Evolutionary conservation across 768 basidiomycete species (phyloP), one percentile per base, ranked within the genome.

Genomic region (Tricholoma hemisulphureum): DNA sequence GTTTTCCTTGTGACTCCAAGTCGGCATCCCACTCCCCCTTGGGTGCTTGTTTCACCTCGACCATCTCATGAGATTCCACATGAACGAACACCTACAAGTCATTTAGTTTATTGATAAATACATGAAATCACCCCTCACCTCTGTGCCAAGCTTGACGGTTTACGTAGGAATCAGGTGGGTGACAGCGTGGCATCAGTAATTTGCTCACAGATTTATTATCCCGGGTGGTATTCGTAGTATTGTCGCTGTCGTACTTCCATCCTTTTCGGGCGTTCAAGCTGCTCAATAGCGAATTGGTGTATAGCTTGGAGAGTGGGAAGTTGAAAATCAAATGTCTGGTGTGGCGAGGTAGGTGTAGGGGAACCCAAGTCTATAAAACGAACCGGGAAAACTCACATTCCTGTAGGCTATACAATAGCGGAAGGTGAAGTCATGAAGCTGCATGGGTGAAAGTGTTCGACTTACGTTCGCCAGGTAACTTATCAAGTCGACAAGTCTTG

Each of bases 251-350:
- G 20, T 63, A 60, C 26, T 66, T 61, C 75, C 73, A 75, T 28
- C 70, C 69, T 41, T 63, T 63, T 20, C 73, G 61, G 8, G 71
- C 67, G 46, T 77, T 75, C 51, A 77, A 61, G 32, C 63, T 74
- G 46, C 76, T 76, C 72, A 79, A 69, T 28, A 77, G 65, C 1
- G 73, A 73, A 65, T 76, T 78, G 20, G 74, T 73, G 61, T 76
- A 76, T 9, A 79, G 65, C 62, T 77, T 78, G 39, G 73, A 70
- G 14, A 77, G 70, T 6, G 71, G 69, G 48, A 76, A 69, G 63
- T 73, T 74, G 65, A 76, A 74, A 13, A 72, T 63, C 3, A 78
- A 63, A 61, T 78, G 73, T 34, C 75, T 77, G 57, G 8, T 29
- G 24, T 29, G 39, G 20, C 20, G 16, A 21, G 21, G 39, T 41